A percentile compares a stretch with the other conserved stretches of the same genome.
These are phyloP conservation scores for Allantophomopsis lycopodina DNA, from an alignment of 2,329 filamentous ascomycete species.

Conservation along the genomic window DNA sequence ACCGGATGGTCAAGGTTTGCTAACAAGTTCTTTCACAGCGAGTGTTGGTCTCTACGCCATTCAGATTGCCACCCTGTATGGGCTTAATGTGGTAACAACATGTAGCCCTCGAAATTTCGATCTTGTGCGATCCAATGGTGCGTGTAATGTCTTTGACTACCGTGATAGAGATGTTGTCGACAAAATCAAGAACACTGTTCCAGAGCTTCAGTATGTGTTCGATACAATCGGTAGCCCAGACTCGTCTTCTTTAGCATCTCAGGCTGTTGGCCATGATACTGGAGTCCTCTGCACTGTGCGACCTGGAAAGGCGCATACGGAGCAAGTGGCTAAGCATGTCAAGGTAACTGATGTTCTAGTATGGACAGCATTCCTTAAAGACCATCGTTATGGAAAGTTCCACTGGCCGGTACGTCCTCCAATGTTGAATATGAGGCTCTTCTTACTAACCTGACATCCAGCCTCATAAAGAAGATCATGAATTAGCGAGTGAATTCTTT, in stretches of 20 bases:
- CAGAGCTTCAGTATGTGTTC: slow-evolving; percentile 22
- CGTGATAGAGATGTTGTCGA: slow-evolving; percentile 20
- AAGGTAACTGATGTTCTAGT: too few relatives aligned
- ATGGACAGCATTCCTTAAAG: slow-evolving; percentile 22
- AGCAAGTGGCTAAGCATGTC: too few relatives aligned
- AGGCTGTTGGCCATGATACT: slow-evolving; percentile 13
- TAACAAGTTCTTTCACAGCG: too few relatives aligned
- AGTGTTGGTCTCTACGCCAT: slow-evolving; percentile 19
- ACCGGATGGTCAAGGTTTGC: too few relatives aligned
- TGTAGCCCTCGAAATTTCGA: slow-evolving; percentile 20
- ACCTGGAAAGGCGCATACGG: slow-evolving; percentile 4
- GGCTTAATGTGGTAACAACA: slow-evolving; percentile 19
- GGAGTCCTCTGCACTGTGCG: slow-evolving; percentile 25
- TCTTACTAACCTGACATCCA: slow-evolving; percentile 3
- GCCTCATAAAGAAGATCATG: slow-evolving; percentile 21
- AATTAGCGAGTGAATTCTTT: slow-evolving; percentile 22
- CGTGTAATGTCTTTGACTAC: slow-evolving; percentile 25
- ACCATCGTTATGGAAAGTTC: slow-evolving; percentile 21
- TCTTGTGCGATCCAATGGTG: slow-evolving; percentile 19
- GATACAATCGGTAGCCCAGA: slow-evolving; percentile 26
- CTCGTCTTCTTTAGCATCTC: slow-evolving; percentile 20
- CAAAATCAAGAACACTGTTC: slow-evolving; percentile 18
- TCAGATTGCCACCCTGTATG: slow-evolving; percentile 11
- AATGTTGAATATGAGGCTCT: not conserved
- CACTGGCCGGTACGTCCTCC: slow-evolving; percentile 21